Conservation (phyloP, 2,329 filamentous ascomycete genomes). For the Rutstroemia sp. region DNA sequence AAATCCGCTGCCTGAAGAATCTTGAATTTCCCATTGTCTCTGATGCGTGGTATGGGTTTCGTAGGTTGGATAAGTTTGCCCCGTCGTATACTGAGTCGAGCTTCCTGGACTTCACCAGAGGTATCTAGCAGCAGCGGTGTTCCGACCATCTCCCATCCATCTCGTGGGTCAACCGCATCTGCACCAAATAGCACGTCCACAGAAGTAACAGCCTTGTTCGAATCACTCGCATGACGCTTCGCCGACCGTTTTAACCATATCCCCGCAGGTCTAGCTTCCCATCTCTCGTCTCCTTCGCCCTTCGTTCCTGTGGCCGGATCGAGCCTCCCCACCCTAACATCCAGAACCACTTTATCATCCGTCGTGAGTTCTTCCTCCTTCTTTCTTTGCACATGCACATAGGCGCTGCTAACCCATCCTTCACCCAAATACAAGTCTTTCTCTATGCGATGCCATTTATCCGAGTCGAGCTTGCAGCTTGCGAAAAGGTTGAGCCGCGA, state of each 20-base stretch:
- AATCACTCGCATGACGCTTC: slow-evolving; percentile 43
- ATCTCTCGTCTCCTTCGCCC: slow-evolving; percentile 46
- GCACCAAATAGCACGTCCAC: slow-evolving; percentile 64
- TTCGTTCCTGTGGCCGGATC: slow-evolving; percentile 48
- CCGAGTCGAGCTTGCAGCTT: slow-evolving; percentile 52
- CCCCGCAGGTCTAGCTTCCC: slow-evolving; percentile 60
- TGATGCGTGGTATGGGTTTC: slow-evolving; percentile 69
- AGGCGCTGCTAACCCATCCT: slow-evolving; percentile 59
- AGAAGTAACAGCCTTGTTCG: slow-evolving; percentile 48
- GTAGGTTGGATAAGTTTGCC: slow-evolving; percentile 57
- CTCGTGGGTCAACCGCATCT: slow-evolving; percentile 79
- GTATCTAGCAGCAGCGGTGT: slow-evolving; percentile 65
- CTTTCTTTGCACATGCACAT: slow-evolving; percentile 61
- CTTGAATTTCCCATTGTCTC: slow-evolving; percentile 90
- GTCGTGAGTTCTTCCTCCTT: slow-evolving; percentile 57
- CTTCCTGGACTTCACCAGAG: slow-evolving; percentile 53
- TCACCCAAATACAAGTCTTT: slow-evolving; percentile 63
- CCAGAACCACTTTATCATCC: slow-evolving; percentile 58
- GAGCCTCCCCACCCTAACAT: slow-evolving; percentile 54
- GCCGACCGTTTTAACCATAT: slow-evolving; percentile 53
- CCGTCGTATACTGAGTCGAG: slow-evolving; percentile 70
- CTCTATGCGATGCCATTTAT: slow-evolving; percentile 56
- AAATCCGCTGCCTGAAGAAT: slow-evolving; percentile 95
- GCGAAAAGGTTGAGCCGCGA: slow-evolving; percentile 52
- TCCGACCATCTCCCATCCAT: slow-evolving; percentile 74